These are phyloP conservation scores for Amanita thiersii DNA, from an alignment of 768 basidiomycete genomes.

Conservation along the genomic window DNA sequence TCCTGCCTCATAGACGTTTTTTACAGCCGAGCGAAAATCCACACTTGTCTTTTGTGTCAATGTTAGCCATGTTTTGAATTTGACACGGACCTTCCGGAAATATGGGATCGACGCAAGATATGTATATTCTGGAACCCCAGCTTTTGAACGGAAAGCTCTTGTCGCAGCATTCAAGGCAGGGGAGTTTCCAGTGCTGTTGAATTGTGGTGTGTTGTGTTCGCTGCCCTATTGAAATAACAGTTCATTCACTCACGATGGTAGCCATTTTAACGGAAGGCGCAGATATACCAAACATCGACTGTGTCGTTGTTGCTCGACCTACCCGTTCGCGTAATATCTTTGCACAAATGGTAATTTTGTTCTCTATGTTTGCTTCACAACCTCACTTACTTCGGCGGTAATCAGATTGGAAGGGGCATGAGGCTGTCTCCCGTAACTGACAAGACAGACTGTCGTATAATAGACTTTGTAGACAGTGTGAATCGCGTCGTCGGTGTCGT, in stretches of 20 bases:
- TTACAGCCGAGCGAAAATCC: constrained; percentile 58
- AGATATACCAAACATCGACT: constrained; percentile 93
- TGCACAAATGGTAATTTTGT: constrained; percentile 73
- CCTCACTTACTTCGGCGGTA: not conserved
- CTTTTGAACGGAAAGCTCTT: constrained; percentile 52
- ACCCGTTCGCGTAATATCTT: constrained; percentile 86
- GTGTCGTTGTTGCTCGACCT: constrained; percentile 79
- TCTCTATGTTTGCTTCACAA: not conserved
- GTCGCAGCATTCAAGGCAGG: constrained; percentile 63
- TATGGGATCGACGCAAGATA: constrained; percentile 83
- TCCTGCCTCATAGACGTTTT: not conserved
- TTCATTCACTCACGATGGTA: constrained; percentile 16
- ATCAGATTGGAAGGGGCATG: constrained; percentile 90
- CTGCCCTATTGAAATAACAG: not conserved
- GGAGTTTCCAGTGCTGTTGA: constrained; percentile 78
- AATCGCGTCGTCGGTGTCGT: constrained; percentile 63
- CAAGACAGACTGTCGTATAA: constrained; percentile 79
- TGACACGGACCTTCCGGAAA: constrained; percentile 65
- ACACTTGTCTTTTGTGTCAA: constrained; percentile 92
- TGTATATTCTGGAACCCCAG: constrained; percentile 62
- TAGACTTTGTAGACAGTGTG: constrained; percentile 84
- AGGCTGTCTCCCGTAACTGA: constrained; percentile 73
- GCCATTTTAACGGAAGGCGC: constrained; percentile 91
- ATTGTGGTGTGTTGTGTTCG: constrained; percentile 61
- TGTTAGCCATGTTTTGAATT: constrained; percentile 65